These are phyloP conservation scores for Ensete ventricosum DNA, from an alignment of 176 grass and related monocot species.

Conservation along the genomic window DNA sequence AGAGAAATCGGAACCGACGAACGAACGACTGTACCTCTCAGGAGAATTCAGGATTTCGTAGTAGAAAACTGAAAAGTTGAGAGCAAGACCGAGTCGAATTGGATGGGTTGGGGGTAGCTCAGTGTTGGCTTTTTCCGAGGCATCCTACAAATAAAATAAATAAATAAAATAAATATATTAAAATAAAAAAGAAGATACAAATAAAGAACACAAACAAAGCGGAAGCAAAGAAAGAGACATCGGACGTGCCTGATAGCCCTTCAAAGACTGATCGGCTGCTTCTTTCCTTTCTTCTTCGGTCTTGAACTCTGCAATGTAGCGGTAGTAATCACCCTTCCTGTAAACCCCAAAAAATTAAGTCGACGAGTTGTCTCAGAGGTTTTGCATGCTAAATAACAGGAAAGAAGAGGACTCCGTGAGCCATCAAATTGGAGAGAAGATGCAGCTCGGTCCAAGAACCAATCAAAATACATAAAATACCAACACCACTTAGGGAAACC, in stretches of 20 bases:
- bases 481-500: too few species aligned
- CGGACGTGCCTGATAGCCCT: constrained; percentile 20
- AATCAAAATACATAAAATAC: background rate
- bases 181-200: background rate
- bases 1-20: background rate
- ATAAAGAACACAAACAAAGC: background rate
- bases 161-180: too few species aligned
- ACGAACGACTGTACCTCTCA: constrained; percentile 9
- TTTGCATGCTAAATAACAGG: background rate
- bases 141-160: constrained; percentile 25
- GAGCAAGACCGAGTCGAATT: constrained; percentile 21
- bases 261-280: constrained; percentile 18
- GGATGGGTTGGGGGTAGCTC: constrained; percentile 22
- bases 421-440: too few species aligned
- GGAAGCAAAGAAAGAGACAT: too few species aligned
- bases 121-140: constrained; percentile 15
- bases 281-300: constrained; percentile 18
- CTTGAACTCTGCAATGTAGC: constrained; percentile 27
- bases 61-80: constrained; percentile 27
- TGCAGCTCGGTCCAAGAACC: background rate
- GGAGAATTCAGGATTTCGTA: constrained; percentile 28
- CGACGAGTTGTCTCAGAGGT: background rate
- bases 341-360: background rate
- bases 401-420: background rate
- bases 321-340: constrained; percentile 26